Percentiles rank a stretch among this genome's conserved stretches.
Conservation (phyloP, 331 rosid species). For the Arachis monticola region DNA sequence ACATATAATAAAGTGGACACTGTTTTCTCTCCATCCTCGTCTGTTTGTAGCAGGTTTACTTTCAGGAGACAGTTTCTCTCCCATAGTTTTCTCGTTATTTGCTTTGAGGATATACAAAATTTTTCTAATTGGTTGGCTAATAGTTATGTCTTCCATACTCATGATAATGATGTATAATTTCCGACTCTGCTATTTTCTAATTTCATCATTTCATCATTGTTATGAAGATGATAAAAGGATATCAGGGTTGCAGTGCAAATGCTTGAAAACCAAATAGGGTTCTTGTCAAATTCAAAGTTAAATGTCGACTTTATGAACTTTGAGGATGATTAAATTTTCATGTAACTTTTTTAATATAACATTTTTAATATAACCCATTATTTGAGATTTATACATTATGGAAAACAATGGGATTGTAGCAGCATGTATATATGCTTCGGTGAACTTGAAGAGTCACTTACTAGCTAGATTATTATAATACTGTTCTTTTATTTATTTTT, state of each 20-base stretch:
- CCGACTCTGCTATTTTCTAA: conserved; percentile 17
- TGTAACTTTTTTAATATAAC: not conserved
- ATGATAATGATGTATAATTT: conserved; percentile 21
- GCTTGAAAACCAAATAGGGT: conserved; percentile 30
- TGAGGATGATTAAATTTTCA: conserved; percentile 7
- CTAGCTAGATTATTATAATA: too few relatives aligned
- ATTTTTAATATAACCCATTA: too few relatives aligned
- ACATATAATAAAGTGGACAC: conserved; percentile 13
- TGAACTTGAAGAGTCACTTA: too few relatives aligned
- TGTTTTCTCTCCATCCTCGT: conserved; percentile 30
- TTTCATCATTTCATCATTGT: not conserved
- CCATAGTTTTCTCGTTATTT: conserved; percentile 10
- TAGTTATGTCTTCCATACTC: conserved; percentile 28
- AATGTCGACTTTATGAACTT: conserved; percentile 10
- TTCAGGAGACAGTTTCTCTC: conserved; percentile 27
- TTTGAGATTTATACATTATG: too few relatives aligned
- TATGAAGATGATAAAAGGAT: conserved; percentile 18
- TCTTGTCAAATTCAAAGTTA: conserved; percentile 22
- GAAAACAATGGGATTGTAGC: too few relatives aligned
- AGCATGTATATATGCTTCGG: too few relatives aligned
- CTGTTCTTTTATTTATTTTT: too few relatives aligned
- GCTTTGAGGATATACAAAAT: conserved; percentile 10
- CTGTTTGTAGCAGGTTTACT: conserved; percentile 32
- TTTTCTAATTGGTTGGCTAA: conserved; percentile 22
- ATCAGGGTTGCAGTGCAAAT: conserved; percentile 5